A percentile compares a stretch with the other conserved stretches of the same genome.
Conservation (phyloP, 352 stramenopile genomes). For the Globisporangium paroecandrum region DNA sequence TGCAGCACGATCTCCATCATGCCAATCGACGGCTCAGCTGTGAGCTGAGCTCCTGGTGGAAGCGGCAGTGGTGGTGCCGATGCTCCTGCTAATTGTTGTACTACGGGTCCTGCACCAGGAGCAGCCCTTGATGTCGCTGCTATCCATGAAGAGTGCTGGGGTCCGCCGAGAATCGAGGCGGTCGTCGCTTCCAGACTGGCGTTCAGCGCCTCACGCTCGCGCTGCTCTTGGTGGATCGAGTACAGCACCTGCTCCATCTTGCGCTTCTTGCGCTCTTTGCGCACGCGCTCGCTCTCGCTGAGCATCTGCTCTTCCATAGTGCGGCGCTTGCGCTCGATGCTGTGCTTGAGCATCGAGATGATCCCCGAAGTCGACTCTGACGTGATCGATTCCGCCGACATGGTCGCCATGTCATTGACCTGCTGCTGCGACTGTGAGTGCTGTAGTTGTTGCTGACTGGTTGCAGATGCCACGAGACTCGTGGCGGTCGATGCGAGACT, state of each 20-base stretch:
- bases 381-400: not conserved
- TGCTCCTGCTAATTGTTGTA: not conserved
- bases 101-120: not conserved
- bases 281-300: slow-evolving; percentile 52
- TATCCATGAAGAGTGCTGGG: not conserved
- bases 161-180: not conserved
- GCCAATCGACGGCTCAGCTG: slow-evolving; percentile 15
- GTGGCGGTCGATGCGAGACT: not conserved
- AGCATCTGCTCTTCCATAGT: slow-evolving; percentile 45
- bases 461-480: not conserved
- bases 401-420: not conserved
- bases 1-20: slow-evolving; percentile 53
- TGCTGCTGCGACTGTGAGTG: not conserved
- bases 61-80: too few relatives aligned
- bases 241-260: slow-evolving; percentile 55
- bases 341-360: slow-evolving; percentile 53
- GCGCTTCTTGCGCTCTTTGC: slow-evolving; percentile 56
- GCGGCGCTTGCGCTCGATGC: slow-evolving; percentile 46
- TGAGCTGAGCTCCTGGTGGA: not conserved
- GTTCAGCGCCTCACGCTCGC: slow-evolving; percentile 28
- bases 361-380: slow-evolving; percentile 30
- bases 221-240: slow-evolving; percentile 47
- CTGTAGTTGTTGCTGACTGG: not conserved
- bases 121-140: not conserved
- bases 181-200: not conserved